Percentiles rank a stretch among this genome's conserved stretches.
phyloP scores from a whole-genome alignment of 257 asterid genomes.

The Voacanga thouarsii region DNA sequence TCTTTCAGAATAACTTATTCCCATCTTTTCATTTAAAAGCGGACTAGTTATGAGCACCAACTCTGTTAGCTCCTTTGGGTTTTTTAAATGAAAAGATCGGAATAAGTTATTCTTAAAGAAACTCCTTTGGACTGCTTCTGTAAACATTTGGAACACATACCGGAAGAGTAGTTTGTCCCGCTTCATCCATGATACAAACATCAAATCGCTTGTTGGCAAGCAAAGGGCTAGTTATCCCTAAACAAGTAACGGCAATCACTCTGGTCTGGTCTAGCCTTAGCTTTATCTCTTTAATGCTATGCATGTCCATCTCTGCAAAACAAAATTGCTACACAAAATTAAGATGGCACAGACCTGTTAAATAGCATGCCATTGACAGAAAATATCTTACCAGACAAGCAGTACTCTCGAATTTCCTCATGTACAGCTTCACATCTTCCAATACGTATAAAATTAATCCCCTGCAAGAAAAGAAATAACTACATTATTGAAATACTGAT shows the following conservation, averaged over 20 bases:
- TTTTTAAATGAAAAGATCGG: neutral
- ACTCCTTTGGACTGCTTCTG: neutral
- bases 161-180: slow-evolving; percentile 96
- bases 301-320: slow-evolving; percentile 53
- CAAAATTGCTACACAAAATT: slow-evolving; percentile 22
- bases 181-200: slow-evolving; percentile 98
- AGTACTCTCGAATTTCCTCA: slow-evolving; percentile 66
- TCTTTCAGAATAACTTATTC: neutral
- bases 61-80: too few species aligned
- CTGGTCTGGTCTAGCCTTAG: slow-evolving; percentile 59
- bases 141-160: slow-evolving; percentile 35
- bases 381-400: slow-evolving; percentile 63
- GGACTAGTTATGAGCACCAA: neutral
- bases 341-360: slow-evolving; percentile 13
- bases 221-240: slow-evolving; percentile 87
- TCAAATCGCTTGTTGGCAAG: slow-evolving; percentile 82
- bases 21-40: neutral
- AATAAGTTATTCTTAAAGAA: neutral
- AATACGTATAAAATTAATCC: slow-evolving; percentile 79
- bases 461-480: slow-evolving; percentile 40
- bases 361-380: slow-evolving; percentile 14
- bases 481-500: neutral
- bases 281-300: slow-evolving; percentile 57
- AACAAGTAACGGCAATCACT: slow-evolving; percentile 93
- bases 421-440: slow-evolving; percentile 90